These are phyloP conservation scores for Isatis tinctoria DNA, from an alignment of 345 rosid genomes.

Conservation along the genomic window DNA sequence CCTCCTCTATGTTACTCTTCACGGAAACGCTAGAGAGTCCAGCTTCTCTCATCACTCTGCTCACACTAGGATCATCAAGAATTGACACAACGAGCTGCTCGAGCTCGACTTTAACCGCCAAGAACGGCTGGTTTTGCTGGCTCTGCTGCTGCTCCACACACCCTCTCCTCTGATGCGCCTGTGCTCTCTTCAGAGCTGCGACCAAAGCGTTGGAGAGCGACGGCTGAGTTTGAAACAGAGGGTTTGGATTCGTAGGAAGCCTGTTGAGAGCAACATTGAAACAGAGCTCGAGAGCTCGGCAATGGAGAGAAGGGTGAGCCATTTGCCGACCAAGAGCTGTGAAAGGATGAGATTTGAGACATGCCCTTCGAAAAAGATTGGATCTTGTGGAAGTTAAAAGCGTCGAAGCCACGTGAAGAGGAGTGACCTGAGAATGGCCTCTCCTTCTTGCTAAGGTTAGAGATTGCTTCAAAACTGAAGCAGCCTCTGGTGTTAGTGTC, in stretches of 20 bases:
- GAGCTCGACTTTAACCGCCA: slow-evolving; percentile 59
- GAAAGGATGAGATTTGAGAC: slow-evolving; percentile 59
- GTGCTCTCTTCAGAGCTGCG: slow-evolving; percentile 75
- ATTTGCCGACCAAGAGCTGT: slow-evolving; percentile 30
- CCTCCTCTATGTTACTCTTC: slow-evolving; percentile 63
- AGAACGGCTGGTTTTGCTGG: slow-evolving; percentile 62
- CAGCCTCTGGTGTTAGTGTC: slow-evolving; percentile 98
- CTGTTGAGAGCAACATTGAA: slow-evolving; percentile 80
- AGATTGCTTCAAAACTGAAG: slow-evolving; percentile 92
- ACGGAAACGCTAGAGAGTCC: slow-evolving; percentile 73
- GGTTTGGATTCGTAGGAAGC: slow-evolving; percentile 51
- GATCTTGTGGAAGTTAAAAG: slow-evolving; percentile 49
- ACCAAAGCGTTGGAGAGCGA: slow-evolving; percentile 69
- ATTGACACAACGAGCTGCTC: slow-evolving; percentile 72
- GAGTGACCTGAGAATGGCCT: slow-evolving; percentile 96
- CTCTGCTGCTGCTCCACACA: slow-evolving; percentile 64
- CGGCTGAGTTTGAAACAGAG: slow-evolving; percentile 43
- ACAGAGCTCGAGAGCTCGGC: slow-evolving; percentile 72
- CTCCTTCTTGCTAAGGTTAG: slow-evolving; percentile 80
- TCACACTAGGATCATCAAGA: slow-evolving; percentile 79
- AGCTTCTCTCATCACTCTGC: slow-evolving; percentile 92
- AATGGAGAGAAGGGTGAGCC: slow-evolving; percentile 61
- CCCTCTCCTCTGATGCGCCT: slow-evolving; percentile 75
- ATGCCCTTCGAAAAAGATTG: slow-evolving; percentile 55
- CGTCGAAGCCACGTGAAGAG: slow-evolving; percentile 76